These are phyloP conservation scores for Colletotrichum costaricense DNA, from an alignment of 2,329 filamentous ascomycete genomes.

Conservation along the genomic window DNA sequence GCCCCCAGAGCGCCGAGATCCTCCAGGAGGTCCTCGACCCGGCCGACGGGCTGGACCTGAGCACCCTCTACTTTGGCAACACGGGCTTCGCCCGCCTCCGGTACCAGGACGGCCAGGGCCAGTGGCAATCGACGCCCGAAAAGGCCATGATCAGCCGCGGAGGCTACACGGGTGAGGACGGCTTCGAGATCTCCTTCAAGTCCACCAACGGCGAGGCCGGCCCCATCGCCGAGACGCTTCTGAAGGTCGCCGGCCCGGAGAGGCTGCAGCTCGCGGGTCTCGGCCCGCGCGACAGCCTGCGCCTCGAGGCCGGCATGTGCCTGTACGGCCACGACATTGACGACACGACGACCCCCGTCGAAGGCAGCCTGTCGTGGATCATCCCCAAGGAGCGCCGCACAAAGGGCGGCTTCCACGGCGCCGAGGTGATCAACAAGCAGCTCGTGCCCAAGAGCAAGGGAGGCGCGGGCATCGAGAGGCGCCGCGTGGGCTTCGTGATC, in stretches of 20 bases:
- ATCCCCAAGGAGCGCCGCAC: slow-evolving; percentile 81
- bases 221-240: slow-evolving; percentile 69
- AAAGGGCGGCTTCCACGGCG: slow-evolving; percentile 84
- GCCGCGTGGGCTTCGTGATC: slow-evolving; percentile 84
- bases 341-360: slow-evolving; percentile 74
- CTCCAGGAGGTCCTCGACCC: slow-evolving; percentile 72
- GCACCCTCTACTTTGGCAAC: slow-evolving; percentile 84
- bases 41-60: slow-evolving; percentile 64
- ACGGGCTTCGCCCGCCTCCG: slow-evolving; percentile 74
- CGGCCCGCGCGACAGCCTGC: slow-evolving; percentile 89
- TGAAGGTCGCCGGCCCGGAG: slow-evolving; percentile 69
- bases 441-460: slow-evolving; percentile 80
- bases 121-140: slow-evolving; percentile 58
- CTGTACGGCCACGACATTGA: slow-evolving; percentile 99
- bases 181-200: slow-evolving; percentile 90
- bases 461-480: slow-evolving; percentile 74
- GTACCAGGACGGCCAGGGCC: slow-evolving; percentile 60
- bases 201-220: slow-evolving; percentile 50
- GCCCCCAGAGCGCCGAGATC: slow-evolving; percentile 79
- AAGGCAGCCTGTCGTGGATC: slow-evolving; percentile 77
- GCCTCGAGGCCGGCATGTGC: slow-evolving; percentile 97
- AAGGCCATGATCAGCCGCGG: slow-evolving; percentile 79
- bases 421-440: slow-evolving; percentile 80
- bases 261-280: slow-evolving; percentile 84
- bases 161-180: slow-evolving; percentile 97